Percentiles rank a stretch among this genome's conserved stretches.
These are phyloP conservation scores for Ceratocystis variospora DNA, from an alignment of 2,329 filamentous ascomycete species.

Conservation along the genomic window DNA sequence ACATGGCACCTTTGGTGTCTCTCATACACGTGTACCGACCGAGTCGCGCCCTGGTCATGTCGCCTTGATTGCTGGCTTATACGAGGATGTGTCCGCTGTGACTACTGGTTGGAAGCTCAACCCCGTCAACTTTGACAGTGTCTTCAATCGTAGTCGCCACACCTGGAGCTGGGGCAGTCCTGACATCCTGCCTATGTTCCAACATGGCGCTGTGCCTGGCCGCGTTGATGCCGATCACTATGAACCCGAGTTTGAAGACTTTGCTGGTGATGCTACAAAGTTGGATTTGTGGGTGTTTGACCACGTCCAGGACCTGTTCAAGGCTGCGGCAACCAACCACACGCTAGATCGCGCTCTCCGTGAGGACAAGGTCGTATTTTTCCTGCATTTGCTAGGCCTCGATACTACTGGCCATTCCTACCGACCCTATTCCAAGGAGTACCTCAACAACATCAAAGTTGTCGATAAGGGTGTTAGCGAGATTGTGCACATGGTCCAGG, in stretches of 20 bases:
- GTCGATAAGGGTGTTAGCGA: conserved; percentile 84
- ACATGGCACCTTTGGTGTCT: conserved; percentile 91
- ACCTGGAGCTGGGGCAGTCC: conserved; percentile 99
- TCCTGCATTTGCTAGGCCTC: conserved; percentile 80
- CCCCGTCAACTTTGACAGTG: conserved; percentile 94
- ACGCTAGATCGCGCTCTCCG: conserved; percentile 59
- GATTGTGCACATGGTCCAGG: conserved; percentile 64
- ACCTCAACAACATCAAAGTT: conserved; percentile 84
- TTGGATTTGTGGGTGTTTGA: conserved; percentile 96
- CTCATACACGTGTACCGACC: conserved; percentile 90
- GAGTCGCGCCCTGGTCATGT: conserved; percentile 95
- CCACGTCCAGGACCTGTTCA: conserved; percentile 75
- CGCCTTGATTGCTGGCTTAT: conserved; percentile 86
- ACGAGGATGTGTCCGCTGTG: conserved; percentile 95
- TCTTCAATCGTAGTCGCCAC: conserved; percentile 91
- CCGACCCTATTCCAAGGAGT: conserved; percentile 88
- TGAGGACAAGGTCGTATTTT: conserved; percentile 84
- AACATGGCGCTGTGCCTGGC: conserved; percentile 77
- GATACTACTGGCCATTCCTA: conserved; percentile 81
- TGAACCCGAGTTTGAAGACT: conserved; percentile 74
- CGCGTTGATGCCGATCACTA: conserved; percentile 81
- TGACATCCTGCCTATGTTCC: conserved; percentile 95
- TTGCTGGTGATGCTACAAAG: conserved; percentile 63
- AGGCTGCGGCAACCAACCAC: conserved; percentile 61
- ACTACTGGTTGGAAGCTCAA: conserved; percentile 98